These are phyloP conservation scores for Alternaria burnsii DNA, from an alignment of 2,329 filamentous ascomycete species.

Conservation along the genomic window DNA sequence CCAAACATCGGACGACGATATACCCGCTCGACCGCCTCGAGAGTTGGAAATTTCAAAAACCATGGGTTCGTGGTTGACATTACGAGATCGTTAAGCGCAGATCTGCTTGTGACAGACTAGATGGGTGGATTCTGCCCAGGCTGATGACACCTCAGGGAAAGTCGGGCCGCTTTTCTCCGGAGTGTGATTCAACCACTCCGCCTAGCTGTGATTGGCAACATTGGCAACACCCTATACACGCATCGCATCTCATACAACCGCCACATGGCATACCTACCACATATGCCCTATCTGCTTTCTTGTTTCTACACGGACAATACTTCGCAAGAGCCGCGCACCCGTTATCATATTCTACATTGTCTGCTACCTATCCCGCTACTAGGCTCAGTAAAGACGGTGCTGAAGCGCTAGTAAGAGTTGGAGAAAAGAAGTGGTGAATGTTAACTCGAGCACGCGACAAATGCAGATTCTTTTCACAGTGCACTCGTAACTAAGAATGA, in stretches of 20 bases:
- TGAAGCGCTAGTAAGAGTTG: too few relatives aligned
- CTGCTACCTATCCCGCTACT: too few relatives aligned
- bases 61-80: constrained; percentile 27
- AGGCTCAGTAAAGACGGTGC: too few relatives aligned
- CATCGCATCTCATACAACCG: background rate
- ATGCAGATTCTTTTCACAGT: too few relatives aligned
- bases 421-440: too few relatives aligned
- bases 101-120: constrained; percentile 33
- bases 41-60: constrained; percentile 3
- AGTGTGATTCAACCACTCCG: constrained; percentile 7
- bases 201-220: background rate
- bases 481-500: too few relatives aligned
- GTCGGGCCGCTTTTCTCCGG: constrained; percentile 33
- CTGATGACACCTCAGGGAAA: constrained; percentile 19
- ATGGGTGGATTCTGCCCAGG: constrained; percentile 9
- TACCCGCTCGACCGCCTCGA: constrained; percentile 6
- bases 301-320: background rate
- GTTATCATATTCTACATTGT: too few relatives aligned
- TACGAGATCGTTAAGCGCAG: constrained; percentile 33
- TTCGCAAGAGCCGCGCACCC: too few relatives aligned
- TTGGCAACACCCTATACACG: background rate
- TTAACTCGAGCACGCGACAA: too few relatives aligned
- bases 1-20: background rate
- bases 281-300: background rate
- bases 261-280: background rate